Evolutionary conservation across 2,329 filamentous ascomycete species (phyloP), one percentile per base, ranked within the genome.

Genomic region (Epichloe sylvatica): DNA sequence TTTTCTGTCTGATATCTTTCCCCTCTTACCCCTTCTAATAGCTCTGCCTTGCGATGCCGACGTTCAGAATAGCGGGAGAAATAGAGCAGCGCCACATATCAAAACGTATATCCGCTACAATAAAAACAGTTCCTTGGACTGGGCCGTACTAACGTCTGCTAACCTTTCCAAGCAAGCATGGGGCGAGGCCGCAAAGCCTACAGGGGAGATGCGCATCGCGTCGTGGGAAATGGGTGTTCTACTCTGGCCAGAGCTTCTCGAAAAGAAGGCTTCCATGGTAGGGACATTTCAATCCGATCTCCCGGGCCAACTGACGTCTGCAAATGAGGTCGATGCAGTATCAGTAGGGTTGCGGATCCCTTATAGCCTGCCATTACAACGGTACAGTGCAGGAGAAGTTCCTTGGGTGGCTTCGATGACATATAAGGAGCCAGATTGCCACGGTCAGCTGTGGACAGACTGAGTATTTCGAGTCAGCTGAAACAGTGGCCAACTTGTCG

Each of bases 131-230:
- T 64, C 67, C 0, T 81, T 94, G 38, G 85, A 92, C 60, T 95
- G 89, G 90, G 87, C 86, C 2, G 72, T 95, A 54, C 63, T 94
- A 2, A 94, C 87, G 0, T 92, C 86, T n/a, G 88, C 89, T n/a
- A 95, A 94, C 57, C 64, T 95, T 2, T 92, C 86, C 2, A 91
- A 83, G 53, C 88, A 94, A 65, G 89, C 89, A 0, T 95, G 89
- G 90, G 89, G 89, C 1, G 80, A 84, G 37, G 71, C 76, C 3
- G 64, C 62, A 1, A 78, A 75, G 53, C 63, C 70, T 3, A 69
- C 72, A 0, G 78, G 77, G 1, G 76, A 86, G 57, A 69, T 88
- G 33, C 75, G 82, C 36, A 78, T 94, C 30, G 81, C 83, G 51
- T 92, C 86, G 33, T 95, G 83, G 70, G 89, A 95, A 63, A 76